Conservation (phyloP, 2,329 filamentous ascomycete species). For the Fusarium sp. region DNA sequence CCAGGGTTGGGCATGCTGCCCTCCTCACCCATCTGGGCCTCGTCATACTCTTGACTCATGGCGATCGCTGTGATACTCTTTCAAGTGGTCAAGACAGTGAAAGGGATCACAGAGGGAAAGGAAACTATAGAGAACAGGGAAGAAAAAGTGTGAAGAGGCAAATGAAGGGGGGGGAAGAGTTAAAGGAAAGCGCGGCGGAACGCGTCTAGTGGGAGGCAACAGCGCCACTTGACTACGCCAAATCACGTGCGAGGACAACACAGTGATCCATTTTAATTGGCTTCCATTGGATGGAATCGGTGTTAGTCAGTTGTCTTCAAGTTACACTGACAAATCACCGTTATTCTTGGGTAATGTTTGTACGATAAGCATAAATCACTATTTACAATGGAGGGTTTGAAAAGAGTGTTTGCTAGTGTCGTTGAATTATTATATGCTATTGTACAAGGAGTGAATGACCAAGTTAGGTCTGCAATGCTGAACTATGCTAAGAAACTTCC, state of each 20-base stretch:
- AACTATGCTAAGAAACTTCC: slow-evolving; percentile 26
- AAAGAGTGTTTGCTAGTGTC: neutral
- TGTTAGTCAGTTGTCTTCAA: neutral
- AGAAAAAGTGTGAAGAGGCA: slow-evolving; percentile 25
- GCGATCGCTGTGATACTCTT: slow-evolving; percentile 12
- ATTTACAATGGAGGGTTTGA: neutral
- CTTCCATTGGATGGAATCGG: neutral
- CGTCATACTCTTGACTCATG: slow-evolving; percentile 73
- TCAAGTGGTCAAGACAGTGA: neutral
- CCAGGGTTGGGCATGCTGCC: slow-evolving; percentile 82
- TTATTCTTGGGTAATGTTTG: neutral
- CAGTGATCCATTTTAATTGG: neutral
- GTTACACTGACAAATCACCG: neutral
- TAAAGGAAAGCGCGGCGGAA: slow-evolving; percentile 50
- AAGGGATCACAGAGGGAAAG: neutral
- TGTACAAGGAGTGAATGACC: slow-evolving; percentile 40
- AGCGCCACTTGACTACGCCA: slow-evolving; percentile 52
- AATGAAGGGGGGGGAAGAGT: slow-evolving; percentile 38
- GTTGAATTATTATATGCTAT: slow-evolving; percentile 33
- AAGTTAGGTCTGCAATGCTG: slow-evolving; percentile 18
- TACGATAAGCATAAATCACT: neutral
- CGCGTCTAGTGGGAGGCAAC: slow-evolving; percentile 52
- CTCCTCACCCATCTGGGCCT: slow-evolving; percentile 75
- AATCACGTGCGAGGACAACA: slow-evolving; percentile 50
- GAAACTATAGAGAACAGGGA: neutral